Conservation (phyloP, 2,329 filamentous ascomycete species). For the Fusarium buxicola region DNA sequence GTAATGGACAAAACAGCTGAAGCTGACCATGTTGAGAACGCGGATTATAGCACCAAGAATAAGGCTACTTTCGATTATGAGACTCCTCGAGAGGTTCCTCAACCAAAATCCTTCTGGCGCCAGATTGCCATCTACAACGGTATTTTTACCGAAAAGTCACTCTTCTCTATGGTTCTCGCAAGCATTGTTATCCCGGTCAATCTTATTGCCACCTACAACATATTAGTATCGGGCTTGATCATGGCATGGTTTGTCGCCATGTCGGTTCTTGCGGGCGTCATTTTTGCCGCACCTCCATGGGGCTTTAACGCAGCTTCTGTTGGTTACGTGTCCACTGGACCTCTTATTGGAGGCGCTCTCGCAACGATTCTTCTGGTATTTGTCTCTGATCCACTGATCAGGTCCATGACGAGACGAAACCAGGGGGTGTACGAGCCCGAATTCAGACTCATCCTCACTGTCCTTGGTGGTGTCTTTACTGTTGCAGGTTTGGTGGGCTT, state of each 20-base stretch:
- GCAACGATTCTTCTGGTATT: background rate
- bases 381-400: slow-evolving; percentile 11
- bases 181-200: slow-evolving; percentile 11
- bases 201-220: slow-evolving; percentile 13
- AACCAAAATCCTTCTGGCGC: slow-evolving; percentile 2
- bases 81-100: background rate
- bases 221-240: slow-evolving; percentile 10
- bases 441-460: slow-evolving; percentile 8
- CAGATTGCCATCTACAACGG: slow-evolving; percentile 16
- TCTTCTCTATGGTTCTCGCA: slow-evolving; percentile 13
- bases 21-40: background rate
- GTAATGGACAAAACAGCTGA: background rate
- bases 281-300: slow-evolving; percentile 21
- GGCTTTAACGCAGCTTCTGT: slow-evolving; percentile 13
- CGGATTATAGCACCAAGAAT: background rate
- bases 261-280: slow-evolving; percentile 19
- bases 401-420: slow-evolving; percentile 11
- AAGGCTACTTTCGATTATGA: no score
- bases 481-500: slow-evolving; percentile 13
- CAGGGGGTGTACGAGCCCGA: slow-evolving; percentile 23
- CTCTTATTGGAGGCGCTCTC: slow-evolving; percentile 16
- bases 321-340: slow-evolving; percentile 12
- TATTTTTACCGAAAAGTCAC: slow-evolving; percentile 3
- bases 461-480: background rate
- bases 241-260: slow-evolving; percentile 21